Percentiles rank a stretch among this genome's conserved stretches.
Conservation (phyloP, 768 basidiomycete species). For the Pleurotus sapidus region DNA sequence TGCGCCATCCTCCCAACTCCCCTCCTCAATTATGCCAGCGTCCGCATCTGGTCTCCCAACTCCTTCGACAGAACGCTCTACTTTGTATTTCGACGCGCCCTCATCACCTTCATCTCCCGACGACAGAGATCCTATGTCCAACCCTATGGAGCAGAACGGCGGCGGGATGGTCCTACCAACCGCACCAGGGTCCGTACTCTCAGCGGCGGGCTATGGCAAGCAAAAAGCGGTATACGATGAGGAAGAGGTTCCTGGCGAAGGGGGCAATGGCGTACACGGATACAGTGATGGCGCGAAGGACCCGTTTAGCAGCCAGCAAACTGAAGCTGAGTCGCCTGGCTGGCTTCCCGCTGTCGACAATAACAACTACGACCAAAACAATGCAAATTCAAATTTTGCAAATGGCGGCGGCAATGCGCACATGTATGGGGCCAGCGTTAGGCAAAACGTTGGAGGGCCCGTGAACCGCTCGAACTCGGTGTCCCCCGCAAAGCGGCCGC, state of each 20-base stretch:
- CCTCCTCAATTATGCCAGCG: no score
- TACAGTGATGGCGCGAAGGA: neutral
- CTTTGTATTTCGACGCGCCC: slow-evolving; percentile 1
- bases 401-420: neutral
- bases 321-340: neutral
- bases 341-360: neutral
- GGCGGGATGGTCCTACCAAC: neutral
- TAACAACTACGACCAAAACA: neutral
- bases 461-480: neutral
- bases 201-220: neutral
- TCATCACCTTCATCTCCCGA: neutral
- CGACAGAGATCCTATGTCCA: neutral
- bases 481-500: neutral
- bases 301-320: neutral
- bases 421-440: neutral
- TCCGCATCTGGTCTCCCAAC: no score
- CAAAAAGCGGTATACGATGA: no score
- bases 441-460: neutral
- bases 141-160: neutral
- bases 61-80: neutral
- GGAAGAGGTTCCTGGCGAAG: no score
- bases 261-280: no score
- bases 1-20: no score
- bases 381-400: neutral
- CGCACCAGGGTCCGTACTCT: neutral